Conservation (phyloP, 257 asterid genomes). For the Plectranthus barbatus region DNA sequence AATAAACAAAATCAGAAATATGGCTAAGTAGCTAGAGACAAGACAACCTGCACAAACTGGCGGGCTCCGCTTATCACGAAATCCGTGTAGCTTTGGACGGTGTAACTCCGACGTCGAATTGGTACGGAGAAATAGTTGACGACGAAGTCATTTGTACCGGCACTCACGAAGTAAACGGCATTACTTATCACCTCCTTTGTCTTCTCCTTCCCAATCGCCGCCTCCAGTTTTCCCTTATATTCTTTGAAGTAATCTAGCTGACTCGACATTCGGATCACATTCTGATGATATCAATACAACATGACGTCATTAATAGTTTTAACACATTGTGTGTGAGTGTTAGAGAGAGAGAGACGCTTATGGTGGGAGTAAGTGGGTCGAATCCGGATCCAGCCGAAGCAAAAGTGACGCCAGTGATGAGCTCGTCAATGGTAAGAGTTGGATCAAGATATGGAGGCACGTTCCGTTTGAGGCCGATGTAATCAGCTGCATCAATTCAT, state of each 20-base stretch:
- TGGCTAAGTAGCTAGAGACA: too few species aligned
- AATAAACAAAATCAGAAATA: too few species aligned
- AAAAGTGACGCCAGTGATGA: conserved; percentile 68
- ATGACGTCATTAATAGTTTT: neutral
- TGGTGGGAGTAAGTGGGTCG: conserved; percentile 64
- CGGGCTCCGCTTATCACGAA: conserved; percentile 30
- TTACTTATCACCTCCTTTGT: conserved; percentile 28
- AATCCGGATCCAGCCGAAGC: conserved; percentile 89
- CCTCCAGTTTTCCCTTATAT: conserved; percentile 33
- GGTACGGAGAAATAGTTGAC: conserved; percentile 53
- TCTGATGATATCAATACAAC: conserved; percentile 19
- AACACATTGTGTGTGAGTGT: neutral
- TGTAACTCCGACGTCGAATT: conserved; percentile 40
- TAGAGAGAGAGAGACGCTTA: conserved; percentile 36
- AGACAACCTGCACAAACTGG: conserved; percentile 42
- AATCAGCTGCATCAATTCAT: conserved; percentile 36
- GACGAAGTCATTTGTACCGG: conserved; percentile 78
- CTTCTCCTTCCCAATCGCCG: conserved; percentile 37
- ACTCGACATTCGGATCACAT: conserved; percentile 39
- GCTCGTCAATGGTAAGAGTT: conserved; percentile 37
- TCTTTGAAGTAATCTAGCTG: conserved; percentile 51
- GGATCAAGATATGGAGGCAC: conserved; percentile 75
- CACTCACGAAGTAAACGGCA: conserved; percentile 52
- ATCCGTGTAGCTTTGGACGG: conserved; percentile 33
- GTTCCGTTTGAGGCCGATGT: conserved; percentile 50